Evolutionary conservation across 1,284 basidiomycete species (phyloP).

Genomic region (Ceratobasidium sp.): DNA sequence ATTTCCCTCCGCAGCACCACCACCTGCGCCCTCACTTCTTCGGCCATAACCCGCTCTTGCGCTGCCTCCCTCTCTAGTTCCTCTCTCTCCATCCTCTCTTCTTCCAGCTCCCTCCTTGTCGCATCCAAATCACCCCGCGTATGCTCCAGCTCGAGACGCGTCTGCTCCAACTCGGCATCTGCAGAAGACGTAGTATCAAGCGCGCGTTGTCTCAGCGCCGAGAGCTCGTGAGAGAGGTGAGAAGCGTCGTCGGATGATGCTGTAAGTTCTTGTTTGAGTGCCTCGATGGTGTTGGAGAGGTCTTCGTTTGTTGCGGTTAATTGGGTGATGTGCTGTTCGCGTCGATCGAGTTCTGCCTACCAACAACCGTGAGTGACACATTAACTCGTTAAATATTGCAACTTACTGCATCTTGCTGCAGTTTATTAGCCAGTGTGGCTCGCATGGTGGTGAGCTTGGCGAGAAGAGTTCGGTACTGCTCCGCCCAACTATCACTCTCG

Average conservation of each 20-base stretch:
- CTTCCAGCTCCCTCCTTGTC: slow-evolving; percentile 82
- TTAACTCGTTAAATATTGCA: background rate
- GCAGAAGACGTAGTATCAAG: slow-evolving; percentile 47
- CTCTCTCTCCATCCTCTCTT: slow-evolving; percentile 83
- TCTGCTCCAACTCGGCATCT: slow-evolving; percentile 68
- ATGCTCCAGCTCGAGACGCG: slow-evolving; percentile 75
- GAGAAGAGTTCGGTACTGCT: slow-evolving; percentile 88
- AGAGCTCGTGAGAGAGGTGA: slow-evolving; percentile 74
- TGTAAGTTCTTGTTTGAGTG: slow-evolving; percentile 81
- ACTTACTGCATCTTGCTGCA: slow-evolving; percentile 95
- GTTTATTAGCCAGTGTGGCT: slow-evolving; percentile 90
- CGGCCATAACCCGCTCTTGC: slow-evolving; percentile 76
- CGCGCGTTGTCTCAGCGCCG: slow-evolving; percentile 64
- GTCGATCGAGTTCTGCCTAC: slow-evolving; percentile 95
- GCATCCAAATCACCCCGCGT: slow-evolving; percentile 73
- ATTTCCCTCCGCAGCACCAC: slow-evolving; percentile 73
- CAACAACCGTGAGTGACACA: slow-evolving; percentile 3
- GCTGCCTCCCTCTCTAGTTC: slow-evolving; percentile 86
- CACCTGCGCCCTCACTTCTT: slow-evolving; percentile 69
- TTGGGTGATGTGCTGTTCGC: slow-evolving; percentile 82
- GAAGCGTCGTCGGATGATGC: slow-evolving; percentile 78
- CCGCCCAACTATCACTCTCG: slow-evolving; percentile 86
- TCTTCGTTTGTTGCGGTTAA: slow-evolving; percentile 81
- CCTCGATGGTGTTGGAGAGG: slow-evolving; percentile 72
- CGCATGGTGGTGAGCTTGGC: slow-evolving; percentile 94